Percentiles rank a stretch among this genome's conserved stretches.
phyloP scores from a whole-genome alignment of 176 grass and related monocot species.

The Miscanthus lutarioriparius region DNA sequence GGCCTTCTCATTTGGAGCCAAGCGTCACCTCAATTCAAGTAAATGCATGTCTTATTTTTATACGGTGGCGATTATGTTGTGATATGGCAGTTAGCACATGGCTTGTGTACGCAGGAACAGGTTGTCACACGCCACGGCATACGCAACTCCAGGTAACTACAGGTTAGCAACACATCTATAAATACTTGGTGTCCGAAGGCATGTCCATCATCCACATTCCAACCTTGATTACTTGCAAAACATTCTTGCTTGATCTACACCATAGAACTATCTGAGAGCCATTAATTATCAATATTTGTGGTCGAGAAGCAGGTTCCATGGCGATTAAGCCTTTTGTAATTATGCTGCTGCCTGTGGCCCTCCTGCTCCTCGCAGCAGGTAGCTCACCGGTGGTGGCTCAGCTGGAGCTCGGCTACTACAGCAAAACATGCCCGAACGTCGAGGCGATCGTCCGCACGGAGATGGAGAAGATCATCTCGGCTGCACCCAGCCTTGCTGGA shows the following conservation, averaged over 20 bases:
- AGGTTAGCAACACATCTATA: slow-evolving; percentile 4
- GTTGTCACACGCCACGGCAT: slow-evolving; percentile 14
- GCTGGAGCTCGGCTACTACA: slow-evolving; percentile 56
- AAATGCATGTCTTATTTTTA: not conserved
- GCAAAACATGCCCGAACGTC: slow-evolving; percentile 60
- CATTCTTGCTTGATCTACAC: not conserved
- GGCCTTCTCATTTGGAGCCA: not conserved
- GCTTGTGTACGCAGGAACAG: slow-evolving; percentile 8
- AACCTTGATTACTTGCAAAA: not conserved
- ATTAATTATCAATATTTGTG: not conserved
- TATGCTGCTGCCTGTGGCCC: not conserved
- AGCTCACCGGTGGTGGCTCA: slow-evolving; percentile 31
- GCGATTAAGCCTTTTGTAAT: not conserved
- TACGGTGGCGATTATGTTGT: not conserved
- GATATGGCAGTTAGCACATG: slow-evolving; percentile 50
- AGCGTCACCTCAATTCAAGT: not conserved
- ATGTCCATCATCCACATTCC: not conserved
- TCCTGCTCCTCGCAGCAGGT: slow-evolving; percentile 7
- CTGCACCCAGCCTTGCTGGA: slow-evolving; percentile 50
- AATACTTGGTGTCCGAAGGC: not conserved
- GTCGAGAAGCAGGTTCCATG: not conserved
- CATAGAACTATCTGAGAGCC: not conserved
- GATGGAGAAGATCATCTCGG: slow-evolving; percentile 54
- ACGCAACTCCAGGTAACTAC: not conserved
- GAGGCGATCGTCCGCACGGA: slow-evolving; percentile 61